phyloP scores from a whole-genome alignment of 2,329 filamentous ascomycete genomes.

The Colletotrichum eremochloae region DNA sequence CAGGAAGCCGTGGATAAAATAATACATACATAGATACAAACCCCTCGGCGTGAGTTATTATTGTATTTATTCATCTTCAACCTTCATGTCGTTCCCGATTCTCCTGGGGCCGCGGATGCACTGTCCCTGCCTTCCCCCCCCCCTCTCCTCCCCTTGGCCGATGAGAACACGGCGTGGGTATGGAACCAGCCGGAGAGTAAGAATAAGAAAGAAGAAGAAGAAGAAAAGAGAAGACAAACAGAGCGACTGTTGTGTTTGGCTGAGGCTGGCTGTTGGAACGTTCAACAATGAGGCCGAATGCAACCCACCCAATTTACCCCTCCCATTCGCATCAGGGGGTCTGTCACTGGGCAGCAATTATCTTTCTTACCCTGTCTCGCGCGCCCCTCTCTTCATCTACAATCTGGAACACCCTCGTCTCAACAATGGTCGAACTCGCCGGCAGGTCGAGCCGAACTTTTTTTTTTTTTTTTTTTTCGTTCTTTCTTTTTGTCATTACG shows the following conservation, averaged over 20 bases:
- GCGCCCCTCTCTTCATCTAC: too few relatives aligned
- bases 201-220: background rate
- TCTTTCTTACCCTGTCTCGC: too few relatives aligned
- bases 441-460: slow-evolving; percentile 1
- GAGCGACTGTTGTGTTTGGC: background rate
- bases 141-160: background rate
- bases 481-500: too few relatives aligned
- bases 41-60: background rate
- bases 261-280: background rate
- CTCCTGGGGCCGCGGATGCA: too few relatives aligned
- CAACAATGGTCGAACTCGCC: background rate
- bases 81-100: background rate
- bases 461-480: too few relatives aligned
- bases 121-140: too few relatives aligned
- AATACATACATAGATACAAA: background rate
- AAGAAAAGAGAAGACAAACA: background rate
- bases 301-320: background rate
- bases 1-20: background rate
- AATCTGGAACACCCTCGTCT: background rate
- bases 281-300: background rate
- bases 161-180: background rate
- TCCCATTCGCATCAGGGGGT: background rate
- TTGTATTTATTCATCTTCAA: background rate
- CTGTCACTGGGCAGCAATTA: background rate
- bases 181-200: background rate